Conservation (phyloP, 805 yeast genomes). For the Yarrowia sp. region DNA sequence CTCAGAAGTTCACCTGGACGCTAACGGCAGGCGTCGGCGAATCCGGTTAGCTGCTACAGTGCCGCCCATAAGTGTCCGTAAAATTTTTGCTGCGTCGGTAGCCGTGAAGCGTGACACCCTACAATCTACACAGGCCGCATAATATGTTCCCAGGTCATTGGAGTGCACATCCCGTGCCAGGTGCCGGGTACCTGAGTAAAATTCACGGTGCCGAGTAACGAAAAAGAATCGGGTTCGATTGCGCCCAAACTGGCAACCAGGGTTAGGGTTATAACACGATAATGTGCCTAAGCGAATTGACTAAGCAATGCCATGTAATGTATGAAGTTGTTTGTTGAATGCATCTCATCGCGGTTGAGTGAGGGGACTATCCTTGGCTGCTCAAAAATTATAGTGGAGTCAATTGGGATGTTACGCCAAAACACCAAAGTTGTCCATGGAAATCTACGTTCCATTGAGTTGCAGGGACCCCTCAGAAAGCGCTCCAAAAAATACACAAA, state of each 20-base stretch:
- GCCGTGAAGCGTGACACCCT: neutral
- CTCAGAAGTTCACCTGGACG: constrained; percentile 6
- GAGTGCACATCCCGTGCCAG: constrained; percentile 5
- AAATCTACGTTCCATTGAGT: too few species aligned
- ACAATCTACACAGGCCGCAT: neutral
- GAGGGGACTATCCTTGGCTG: too few species aligned
- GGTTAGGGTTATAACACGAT: neutral
- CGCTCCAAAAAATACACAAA: too few species aligned
- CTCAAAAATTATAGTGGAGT: too few species aligned
- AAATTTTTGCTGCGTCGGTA: neutral
- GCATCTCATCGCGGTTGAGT: too few species aligned
- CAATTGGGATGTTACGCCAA: too few species aligned
- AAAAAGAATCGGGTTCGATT: neutral
- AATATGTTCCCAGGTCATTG: neutral
- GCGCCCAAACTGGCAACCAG: neutral
- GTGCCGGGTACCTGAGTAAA: neutral
- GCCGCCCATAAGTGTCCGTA: neutral
- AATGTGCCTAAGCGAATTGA: constrained; percentile 15
- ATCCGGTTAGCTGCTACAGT: neutral
- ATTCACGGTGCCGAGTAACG: constrained; percentile 2
- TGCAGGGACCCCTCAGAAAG: too few species aligned
- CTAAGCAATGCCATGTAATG: neutral
- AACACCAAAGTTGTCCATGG: too few species aligned
- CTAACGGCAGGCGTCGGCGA: constrained; percentile 25
- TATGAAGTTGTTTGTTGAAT: neutral